Conservation (phyloP, 1,284 basidiomycete species). For the Vanrija sp. region DNA sequence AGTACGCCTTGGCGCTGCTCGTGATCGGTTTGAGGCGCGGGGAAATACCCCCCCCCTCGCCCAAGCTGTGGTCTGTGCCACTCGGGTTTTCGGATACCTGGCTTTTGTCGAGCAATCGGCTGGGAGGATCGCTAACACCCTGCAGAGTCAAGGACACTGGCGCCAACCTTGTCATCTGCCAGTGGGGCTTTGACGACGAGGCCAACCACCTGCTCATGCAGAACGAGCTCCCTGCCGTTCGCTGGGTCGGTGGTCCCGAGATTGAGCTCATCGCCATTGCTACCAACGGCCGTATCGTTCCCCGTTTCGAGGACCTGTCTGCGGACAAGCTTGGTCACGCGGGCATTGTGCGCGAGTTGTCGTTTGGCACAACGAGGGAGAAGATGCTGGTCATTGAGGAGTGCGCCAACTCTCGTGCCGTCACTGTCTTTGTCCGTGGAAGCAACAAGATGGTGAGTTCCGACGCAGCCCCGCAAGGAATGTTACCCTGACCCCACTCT, state of each 20-base stretch:
- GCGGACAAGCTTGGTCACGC: slow-evolving; percentile 88
- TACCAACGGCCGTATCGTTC: slow-evolving; percentile 96
- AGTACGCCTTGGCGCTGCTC: no score
- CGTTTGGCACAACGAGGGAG: slow-evolving; percentile 95
- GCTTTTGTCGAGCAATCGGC: no score
- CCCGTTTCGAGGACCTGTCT: slow-evolving; percentile 92
- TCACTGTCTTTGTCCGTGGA: slow-evolving; percentile 94
- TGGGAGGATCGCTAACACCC: background rate
- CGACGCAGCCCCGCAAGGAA: background rate
- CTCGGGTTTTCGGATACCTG: no score
- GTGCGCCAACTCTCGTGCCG: slow-evolving; percentile 92
- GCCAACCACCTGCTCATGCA: slow-evolving; percentile 98
- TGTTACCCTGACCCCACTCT: slow-evolving; percentile 5
- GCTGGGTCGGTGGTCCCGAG: slow-evolving; percentile 98
- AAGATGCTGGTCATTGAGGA: slow-evolving; percentile 98
- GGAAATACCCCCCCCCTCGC: no score
- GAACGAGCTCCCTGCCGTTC: slow-evolving; percentile 94
- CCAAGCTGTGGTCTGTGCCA: no score
- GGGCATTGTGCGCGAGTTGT: slow-evolving; percentile 86
- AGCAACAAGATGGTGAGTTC: slow-evolving; percentile 92
- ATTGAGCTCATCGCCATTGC: slow-evolving; percentile 99
- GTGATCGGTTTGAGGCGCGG: no score
- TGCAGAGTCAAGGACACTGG: slow-evolving; percentile 89
- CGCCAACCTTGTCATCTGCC: slow-evolving; percentile 97
- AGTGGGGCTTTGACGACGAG: slow-evolving; percentile 99